phyloP scores from a whole-genome alignment of 2,329 filamentous ascomycete species.

The Pseudogymnoascus sp. region DNA sequence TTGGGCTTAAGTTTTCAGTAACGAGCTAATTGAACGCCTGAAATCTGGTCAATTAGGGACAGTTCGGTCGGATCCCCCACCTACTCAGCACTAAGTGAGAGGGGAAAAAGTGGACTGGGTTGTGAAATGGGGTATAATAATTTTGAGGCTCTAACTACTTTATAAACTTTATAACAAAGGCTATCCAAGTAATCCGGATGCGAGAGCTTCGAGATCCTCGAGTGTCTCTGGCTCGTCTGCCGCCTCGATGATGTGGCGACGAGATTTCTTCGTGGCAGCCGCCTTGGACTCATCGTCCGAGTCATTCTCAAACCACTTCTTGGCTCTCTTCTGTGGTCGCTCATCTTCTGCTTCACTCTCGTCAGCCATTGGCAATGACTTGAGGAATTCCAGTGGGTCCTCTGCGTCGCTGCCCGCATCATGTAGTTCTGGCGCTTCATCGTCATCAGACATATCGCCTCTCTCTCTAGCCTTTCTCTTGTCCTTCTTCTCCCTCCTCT shows the following conservation, averaged over 20 bases:
- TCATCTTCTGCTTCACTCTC: slow-evolving; percentile 35
- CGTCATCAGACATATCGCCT: slow-evolving; percentile 40
- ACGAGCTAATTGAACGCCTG: not conserved
- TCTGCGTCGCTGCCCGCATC: slow-evolving; percentile 38
- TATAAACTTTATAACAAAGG: slow-evolving; percentile 3
- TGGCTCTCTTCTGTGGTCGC: slow-evolving; percentile 54
- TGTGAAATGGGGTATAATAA: slow-evolving; percentile 5
- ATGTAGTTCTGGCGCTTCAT: slow-evolving; percentile 22
- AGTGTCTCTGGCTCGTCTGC: slow-evolving; percentile 67
- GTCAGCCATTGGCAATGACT: slow-evolving; percentile 47
- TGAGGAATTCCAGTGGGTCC: slow-evolving; percentile 50
- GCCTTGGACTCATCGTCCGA: slow-evolving; percentile 40
- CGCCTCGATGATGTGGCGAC: slow-evolving; percentile 50
- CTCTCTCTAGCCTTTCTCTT: slow-evolving; percentile 63
- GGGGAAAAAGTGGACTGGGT: not conserved
- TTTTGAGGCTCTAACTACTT: slow-evolving; percentile 5
- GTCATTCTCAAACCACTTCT: slow-evolving; percentile 74
- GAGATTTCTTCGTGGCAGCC: slow-evolving; percentile 31
- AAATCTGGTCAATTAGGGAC: not conserved
- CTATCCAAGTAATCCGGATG: slow-evolving; percentile 59
- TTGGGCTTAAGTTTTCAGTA: not conserved
- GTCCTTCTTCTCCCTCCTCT: slow-evolving; percentile 67
- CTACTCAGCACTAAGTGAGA: not conserved
- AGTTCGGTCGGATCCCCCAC: not conserved
- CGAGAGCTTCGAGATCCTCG: slow-evolving; percentile 71